A percentile compares a stretch with the other conserved stretches of the same genome.
Evolutionary conservation across 1,284 basidiomycete species (phyloP).

Genomic region (Tilletia horrida): DNA sequence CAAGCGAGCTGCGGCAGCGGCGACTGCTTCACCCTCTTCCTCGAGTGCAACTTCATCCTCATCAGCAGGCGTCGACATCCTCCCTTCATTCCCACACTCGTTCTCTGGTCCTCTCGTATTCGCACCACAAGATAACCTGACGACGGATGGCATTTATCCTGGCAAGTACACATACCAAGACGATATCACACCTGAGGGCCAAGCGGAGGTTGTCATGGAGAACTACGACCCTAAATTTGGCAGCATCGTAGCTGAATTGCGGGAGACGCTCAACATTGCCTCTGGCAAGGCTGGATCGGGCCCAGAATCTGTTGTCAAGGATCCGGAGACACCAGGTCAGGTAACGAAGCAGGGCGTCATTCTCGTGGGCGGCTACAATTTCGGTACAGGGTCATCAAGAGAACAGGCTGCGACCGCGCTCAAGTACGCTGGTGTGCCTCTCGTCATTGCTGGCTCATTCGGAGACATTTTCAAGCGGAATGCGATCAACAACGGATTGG

Average conservation of each 20-base stretch:
- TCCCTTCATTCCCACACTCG: conserved; percentile 65
- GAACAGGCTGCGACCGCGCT: conserved; percentile 98
- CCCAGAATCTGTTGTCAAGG: not conserved
- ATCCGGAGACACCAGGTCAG: not conserved
- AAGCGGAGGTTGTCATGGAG: conserved; percentile 93
- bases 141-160: conserved; percentile 97
- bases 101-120: conserved; percentile 86
- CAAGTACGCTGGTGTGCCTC: conserved; percentile 84
- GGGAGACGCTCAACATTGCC: conserved; percentile 28
- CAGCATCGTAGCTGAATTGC: conserved; percentile 66
- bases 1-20: conserved; percentile 13
- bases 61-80: conserved; percentile 31
- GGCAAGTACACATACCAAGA: conserved; percentile 99
- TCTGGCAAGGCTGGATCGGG: conserved; percentile 29
- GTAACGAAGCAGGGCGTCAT: conserved; percentile 65
- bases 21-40: conserved; percentile 38
- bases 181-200: conserved; percentile 89
- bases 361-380: conserved; percentile 92
- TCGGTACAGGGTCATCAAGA: conserved; percentile 96
- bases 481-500: conserved; percentile 95
- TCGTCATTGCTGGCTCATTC: conserved; percentile 93
- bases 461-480: conserved; percentile 99
- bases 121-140: conserved; percentile 92
- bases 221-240: conserved; percentile 94
- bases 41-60: conserved; percentile 30